Conservation (phyloP, 768 basidiomycete species). For the Fomitopsis serialis region DNA sequence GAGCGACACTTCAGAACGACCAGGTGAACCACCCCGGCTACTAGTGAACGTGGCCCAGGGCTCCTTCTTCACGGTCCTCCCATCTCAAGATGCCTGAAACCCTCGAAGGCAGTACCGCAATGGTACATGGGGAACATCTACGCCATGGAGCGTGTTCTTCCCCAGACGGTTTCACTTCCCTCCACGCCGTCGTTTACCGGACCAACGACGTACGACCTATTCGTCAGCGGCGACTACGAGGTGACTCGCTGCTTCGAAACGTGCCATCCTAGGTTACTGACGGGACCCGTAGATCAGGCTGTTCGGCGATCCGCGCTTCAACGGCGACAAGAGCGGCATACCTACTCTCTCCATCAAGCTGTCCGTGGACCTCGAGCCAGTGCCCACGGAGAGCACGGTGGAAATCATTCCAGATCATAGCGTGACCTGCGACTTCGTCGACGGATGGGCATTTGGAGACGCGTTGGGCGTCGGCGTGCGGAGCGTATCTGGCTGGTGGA, state of each 20-base stretch:
- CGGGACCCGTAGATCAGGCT: slow-evolving; percentile 56
- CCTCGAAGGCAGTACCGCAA: slow-evolving; percentile 25
- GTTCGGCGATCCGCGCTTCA: slow-evolving; percentile 66
- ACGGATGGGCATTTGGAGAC: slow-evolving; percentile 71
- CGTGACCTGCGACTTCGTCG: slow-evolving; percentile 62
- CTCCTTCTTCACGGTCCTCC: slow-evolving; percentile 70
- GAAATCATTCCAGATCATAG: slow-evolving; percentile 46
- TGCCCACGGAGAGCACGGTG: slow-evolving; percentile 25
- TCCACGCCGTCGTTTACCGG: slow-evolving; percentile 31
- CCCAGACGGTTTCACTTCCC: slow-evolving; percentile 47
- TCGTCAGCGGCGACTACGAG: slow-evolving; percentile 83
- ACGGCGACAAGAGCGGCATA: slow-evolving; percentile 25
- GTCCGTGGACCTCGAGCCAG: slow-evolving; percentile 38
- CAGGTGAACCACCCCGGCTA: slow-evolving; percentile 37
- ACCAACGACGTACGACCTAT: slow-evolving; percentile 58
- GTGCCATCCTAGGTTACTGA: background rate
- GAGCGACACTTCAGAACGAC: background rate
- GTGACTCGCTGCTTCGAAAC: slow-evolving; percentile 26
- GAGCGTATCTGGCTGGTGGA: slow-evolving; percentile 52
- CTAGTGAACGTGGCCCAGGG: slow-evolving; percentile 61
- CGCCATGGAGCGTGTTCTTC: slow-evolving; percentile 46
- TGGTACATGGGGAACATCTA: slow-evolving; percentile 94
- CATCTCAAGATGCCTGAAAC: slow-evolving; percentile 20
- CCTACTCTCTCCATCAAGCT: slow-evolving; percentile 58
- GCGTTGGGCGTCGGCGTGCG: slow-evolving; percentile 62